Evolutionary conservation across 176 grass and related monocot genomes (phyloP).

Genomic region (Oryza punctata): DNA sequence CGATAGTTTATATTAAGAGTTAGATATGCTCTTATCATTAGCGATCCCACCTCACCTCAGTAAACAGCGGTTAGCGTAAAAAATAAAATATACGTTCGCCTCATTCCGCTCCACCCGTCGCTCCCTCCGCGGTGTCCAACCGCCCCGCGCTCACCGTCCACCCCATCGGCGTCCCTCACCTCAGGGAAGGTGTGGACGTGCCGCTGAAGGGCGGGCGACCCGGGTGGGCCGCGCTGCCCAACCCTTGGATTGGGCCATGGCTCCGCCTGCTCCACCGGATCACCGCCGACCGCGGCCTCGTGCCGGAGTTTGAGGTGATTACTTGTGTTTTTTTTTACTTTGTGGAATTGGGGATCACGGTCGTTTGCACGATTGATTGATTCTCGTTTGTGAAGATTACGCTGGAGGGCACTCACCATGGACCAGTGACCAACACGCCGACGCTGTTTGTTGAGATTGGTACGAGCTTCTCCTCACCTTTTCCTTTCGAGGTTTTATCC

Average conservation of each 20-base stretch:
- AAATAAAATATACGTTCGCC: too few species aligned
- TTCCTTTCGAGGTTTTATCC: not conserved
- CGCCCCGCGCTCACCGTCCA: constrained; percentile 46
- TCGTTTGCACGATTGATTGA: not conserved
- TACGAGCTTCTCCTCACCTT: not conserved
- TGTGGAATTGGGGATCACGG: not conserved
- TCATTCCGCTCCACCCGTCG: too few species aligned
- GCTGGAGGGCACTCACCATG: constrained; percentile 48
- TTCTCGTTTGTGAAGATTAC: not conserved
- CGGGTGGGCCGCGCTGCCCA: constrained; percentile 32
- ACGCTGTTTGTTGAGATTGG: constrained; percentile 49
- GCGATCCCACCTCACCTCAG: too few species aligned
- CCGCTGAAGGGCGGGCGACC: constrained; percentile 35
- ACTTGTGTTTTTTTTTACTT: constrained; percentile 1
- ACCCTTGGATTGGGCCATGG: constrained; percentile 43
- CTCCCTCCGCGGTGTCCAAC: constrained; percentile 50
- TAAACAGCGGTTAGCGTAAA: too few species aligned
- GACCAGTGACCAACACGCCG: constrained; percentile 38
- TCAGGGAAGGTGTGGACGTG: constrained; percentile 26
- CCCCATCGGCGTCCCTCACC: constrained; percentile 44
- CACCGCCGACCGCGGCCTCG: constrained; percentile 31
- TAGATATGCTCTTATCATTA: too few species aligned
- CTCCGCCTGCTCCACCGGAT: constrained; percentile 35
- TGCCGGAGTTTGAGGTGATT: constrained; percentile 40
- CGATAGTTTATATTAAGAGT: too few species aligned